Evolutionary conservation across 192 early-diverging fungal genomes (phyloP), one percentile per base, ranked within the genome.

Genomic region (Nowakowskiella sp.): DNA sequence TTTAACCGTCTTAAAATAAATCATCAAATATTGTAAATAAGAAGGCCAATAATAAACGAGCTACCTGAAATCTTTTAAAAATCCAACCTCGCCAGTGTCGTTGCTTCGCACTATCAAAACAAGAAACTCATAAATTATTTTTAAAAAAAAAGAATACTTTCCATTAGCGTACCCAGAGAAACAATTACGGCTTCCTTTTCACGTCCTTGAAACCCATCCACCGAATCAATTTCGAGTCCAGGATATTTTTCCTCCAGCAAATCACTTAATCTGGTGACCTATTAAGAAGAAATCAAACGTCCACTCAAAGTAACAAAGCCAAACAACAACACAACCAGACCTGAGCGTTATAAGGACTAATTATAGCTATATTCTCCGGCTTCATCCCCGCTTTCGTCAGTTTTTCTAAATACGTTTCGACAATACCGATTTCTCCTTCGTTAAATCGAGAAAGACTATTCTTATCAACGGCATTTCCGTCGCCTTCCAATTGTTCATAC

Each of bases 191-290:
- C 88, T 58, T 93, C 87, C 55, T 89, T 89, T 60, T 96, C 92
- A 29, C 89, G 80, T 3, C 92, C 92, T 62, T 94, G 91, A 55
- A 91, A 89, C 1, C 91, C 89, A 59, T 94, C 91, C 2, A 94
- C 88, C 19, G 85, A 81, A 1, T 86, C 88, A 22, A 92, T 81
- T 61, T 92, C 90, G 47, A 90, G 58, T 3, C 59, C 71, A 0
- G 80, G 82, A 49, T 73, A 76, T 47, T 53, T 54, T 24, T 73
- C 74, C 31, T 68, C 67, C 19, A 88, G 51, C 24, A 70, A 51
- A 13, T 67, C 53, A 45, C 62, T 58, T 16, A 65, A 39, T 5
- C 49, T 32, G 10, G 9, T 49, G 9, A 43, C 57, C 45, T 64
- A 54, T 1, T 47, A 47, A 13, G 19, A 19, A 39, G 36, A 39